Evolutionary conservation across 2,329 filamentous ascomycete genomes (phyloP).

Genomic region (Hymenoscyphus fructigenus): DNA sequence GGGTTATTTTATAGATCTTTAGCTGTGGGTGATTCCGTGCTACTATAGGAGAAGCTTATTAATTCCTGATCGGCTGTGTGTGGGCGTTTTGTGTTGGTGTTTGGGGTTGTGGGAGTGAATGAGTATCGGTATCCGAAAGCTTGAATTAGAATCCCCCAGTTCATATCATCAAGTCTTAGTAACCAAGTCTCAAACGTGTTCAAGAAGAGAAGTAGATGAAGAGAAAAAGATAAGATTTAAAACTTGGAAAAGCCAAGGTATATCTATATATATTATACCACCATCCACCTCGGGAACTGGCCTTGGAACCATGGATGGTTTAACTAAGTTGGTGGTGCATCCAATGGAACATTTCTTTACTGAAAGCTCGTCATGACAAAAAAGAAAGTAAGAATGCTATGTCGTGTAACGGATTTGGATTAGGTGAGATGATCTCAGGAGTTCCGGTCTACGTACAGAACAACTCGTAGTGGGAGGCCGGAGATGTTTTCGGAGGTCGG

Average conservation of each 20-base stretch:
- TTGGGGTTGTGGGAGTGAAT: neutral
- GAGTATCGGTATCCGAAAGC: neutral
- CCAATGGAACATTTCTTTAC: neutral
- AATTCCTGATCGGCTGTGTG: neutral
- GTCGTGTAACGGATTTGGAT: neutral
- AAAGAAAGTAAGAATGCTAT: neutral
- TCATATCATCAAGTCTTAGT: neutral
- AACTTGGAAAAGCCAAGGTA: neutral
- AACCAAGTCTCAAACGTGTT: no score
- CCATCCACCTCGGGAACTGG: neutral
- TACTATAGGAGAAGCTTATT: neutral
- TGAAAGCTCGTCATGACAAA: no score
- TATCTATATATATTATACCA: neutral
- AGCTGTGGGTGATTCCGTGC: neutral
- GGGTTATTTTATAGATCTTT: neutral
- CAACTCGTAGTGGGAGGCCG: neutral
- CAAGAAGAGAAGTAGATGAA: neutral
- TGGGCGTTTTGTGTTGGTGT: neutral
- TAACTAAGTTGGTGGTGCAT: neutral
- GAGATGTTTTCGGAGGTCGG: neutral
- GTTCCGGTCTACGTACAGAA: neutral
- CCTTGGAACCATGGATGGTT: neutral
- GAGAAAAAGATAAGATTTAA: neutral
- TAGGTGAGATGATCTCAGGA: neutral
- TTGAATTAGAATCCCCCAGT: neutral